These are phyloP conservation scores for Nakazawaea populi DNA, from an alignment of 805 yeast genomes.

Conservation along the genomic window DNA sequence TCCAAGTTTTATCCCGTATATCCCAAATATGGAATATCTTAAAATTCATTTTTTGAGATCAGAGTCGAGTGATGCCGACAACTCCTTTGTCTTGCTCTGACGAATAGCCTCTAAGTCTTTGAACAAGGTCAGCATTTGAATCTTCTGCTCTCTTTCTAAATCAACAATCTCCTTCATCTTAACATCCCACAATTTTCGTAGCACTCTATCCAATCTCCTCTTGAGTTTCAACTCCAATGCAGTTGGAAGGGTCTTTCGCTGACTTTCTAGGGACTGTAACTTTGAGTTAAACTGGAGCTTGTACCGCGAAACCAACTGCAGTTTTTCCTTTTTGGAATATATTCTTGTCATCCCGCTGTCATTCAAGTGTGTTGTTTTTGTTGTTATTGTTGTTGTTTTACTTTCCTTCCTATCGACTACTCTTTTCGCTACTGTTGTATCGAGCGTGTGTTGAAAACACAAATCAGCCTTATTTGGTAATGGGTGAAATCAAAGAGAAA, in stretches of 20 bases:
- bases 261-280: slow-evolving; percentile 20
- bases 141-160: slow-evolving; percentile 35
- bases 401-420: too few species aligned
- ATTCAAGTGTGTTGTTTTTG: neutral
- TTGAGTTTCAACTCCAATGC: slow-evolving; percentile 31
- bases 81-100: neutral
- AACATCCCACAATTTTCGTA: slow-evolving; percentile 44
- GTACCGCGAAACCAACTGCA: slow-evolving; percentile 25
- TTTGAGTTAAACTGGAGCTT: slow-evolving; percentile 16
- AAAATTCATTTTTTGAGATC: neutral
- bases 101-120: slow-evolving; percentile 17
- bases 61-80: neutral
- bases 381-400: neutral
- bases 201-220: slow-evolving; percentile 38
- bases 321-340: slow-evolving; percentile 30
- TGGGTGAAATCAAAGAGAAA: too few species aligned
- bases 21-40: neutral
- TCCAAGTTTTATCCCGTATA: too few species aligned
- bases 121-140: slow-evolving; percentile 27
- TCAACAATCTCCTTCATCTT: slow-evolving; percentile 36
- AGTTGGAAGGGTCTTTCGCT: slow-evolving; percentile 11
- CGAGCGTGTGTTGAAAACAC: too few species aligned
- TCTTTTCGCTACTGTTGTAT: too few species aligned
- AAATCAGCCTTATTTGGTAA: too few species aligned
- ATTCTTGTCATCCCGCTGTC: slow-evolving; percentile 1